These are phyloP conservation scores for Tricholoma saponaceum DNA, from an alignment of 768 basidiomycete species.

Conservation along the genomic window DNA sequence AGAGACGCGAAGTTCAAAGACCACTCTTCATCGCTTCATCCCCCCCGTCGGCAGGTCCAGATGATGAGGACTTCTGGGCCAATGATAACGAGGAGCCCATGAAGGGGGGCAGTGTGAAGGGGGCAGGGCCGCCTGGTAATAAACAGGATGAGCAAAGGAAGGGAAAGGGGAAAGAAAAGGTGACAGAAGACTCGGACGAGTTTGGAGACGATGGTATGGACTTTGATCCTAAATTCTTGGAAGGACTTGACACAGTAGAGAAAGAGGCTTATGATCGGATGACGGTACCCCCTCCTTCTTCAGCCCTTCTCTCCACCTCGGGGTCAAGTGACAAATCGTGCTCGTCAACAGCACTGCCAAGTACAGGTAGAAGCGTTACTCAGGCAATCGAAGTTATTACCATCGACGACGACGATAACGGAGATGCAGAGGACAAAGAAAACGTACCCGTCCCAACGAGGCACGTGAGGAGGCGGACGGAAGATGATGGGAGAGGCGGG, in stretches of 20 bases:
- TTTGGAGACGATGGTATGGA: constrained; percentile 13
- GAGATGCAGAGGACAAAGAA: constrained; percentile 59
- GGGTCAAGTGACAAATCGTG: constrained; percentile 1
- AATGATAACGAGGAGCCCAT: constrained; percentile 3
- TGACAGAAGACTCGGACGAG: constrained; percentile 9
- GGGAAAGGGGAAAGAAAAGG: neutral
- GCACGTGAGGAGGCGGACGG: constrained; percentile 41
- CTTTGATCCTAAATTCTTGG: constrained; percentile 27
- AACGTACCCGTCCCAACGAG: constrained; percentile 51
- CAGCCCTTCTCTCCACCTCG: constrained; percentile 3
- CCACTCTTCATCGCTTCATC: constrained; percentile 6
- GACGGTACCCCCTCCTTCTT: neutral
- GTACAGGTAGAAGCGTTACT: neutral
- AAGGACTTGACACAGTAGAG: constrained; percentile 27
- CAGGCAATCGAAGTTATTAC: constrained; percentile 30
- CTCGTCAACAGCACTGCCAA: neutral
- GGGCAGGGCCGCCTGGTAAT: neutral
- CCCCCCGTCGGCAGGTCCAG: constrained; percentile 7
- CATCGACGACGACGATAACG: constrained; percentile 39
- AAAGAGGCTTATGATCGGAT: neutral
- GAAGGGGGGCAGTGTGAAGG: neutral
- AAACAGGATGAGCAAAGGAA: constrained; percentile 4
- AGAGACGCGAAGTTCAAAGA: constrained; percentile 5
- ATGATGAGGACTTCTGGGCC: constrained; percentile 15
- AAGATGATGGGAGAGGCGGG: constrained; percentile 7